phyloP scores from a whole-genome alignment of 768 basidiomycete species.

The Leccinum sublutescens region DNA sequence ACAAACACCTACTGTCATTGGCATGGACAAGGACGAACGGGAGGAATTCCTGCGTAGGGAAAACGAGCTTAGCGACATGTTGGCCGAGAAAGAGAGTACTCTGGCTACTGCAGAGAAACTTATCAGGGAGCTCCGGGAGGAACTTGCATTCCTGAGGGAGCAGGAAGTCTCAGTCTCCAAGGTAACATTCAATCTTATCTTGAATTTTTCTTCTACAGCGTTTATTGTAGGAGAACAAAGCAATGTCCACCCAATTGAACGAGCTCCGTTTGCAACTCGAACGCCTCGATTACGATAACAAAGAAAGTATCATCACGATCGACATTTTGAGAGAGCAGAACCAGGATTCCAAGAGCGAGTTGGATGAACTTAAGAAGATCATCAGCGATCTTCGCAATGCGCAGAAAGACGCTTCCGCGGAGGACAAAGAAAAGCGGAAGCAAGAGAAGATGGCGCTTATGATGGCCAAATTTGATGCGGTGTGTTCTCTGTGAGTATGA shows the following conservation, averaged over 20 bases:
- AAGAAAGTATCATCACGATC: slow-evolving; percentile 88
- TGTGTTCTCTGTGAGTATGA: slow-evolving; percentile 38
- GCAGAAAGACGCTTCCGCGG: slow-evolving; percentile 82
- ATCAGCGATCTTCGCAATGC: slow-evolving; percentile 74
- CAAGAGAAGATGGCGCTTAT: slow-evolving; percentile 99
- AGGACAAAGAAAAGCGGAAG: slow-evolving; percentile 98
- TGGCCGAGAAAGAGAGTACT: slow-evolving; percentile 89
- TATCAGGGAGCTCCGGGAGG: slow-evolving; percentile 84
- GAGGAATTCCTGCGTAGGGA: slow-evolving; percentile 96
- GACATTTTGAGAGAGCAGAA: slow-evolving; percentile 97
- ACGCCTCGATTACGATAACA: slow-evolving; percentile 92
- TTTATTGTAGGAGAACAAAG: slow-evolving; percentile 80
- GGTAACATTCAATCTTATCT: slow-evolving; percentile 39
- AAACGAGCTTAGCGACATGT: slow-evolving; percentile 91
- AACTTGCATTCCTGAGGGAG: slow-evolving; percentile 86
- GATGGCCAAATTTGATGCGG: slow-evolving; percentile 99
- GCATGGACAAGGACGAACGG: slow-evolving; percentile 92
- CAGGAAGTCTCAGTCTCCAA: slow-evolving; percentile 79
- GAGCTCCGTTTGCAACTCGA: slow-evolving; percentile 91
- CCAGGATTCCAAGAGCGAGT: slow-evolving; percentile 76
- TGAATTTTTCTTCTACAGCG: slow-evolving; percentile 5
- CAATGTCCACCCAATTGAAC: slow-evolving; percentile 89
- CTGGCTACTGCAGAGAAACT: slow-evolving; percentile 80
- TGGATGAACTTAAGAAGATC: slow-evolving; percentile 85
- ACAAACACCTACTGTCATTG: slow-evolving; percentile 86